Conservation (phyloP, 192 early-diverging fungal species). For the Chytriomyces sp. region DNA sequence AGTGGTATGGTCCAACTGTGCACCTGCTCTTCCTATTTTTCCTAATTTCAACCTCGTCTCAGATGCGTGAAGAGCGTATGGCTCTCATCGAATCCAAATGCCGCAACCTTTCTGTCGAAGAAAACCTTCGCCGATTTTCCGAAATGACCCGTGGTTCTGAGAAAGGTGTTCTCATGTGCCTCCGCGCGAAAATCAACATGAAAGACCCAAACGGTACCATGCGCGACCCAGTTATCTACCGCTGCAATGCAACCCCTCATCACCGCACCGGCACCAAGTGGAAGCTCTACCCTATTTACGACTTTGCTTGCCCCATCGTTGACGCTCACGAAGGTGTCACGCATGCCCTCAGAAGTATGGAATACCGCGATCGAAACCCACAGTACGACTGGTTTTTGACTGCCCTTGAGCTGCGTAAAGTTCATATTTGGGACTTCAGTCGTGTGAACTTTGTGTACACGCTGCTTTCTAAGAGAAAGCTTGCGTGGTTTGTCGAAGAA, state of each 20-base stretch:
- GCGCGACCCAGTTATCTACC: constrained; percentile 96
- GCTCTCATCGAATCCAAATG: constrained; percentile 79
- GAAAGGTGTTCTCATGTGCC: constrained; percentile 76
- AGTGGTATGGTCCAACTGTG: constrained; percentile 45
- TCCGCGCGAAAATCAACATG: constrained; percentile 95
- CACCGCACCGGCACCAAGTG: constrained; percentile 88
- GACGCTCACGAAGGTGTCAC: constrained; percentile 97
- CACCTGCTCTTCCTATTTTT: neutral
- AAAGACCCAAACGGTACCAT: constrained; percentile 87
- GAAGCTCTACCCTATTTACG: constrained; percentile 99
- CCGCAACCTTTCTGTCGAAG: constrained; percentile 85
- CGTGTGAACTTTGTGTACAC: constrained; percentile 98
- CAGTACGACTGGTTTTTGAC: constrained; percentile 97
- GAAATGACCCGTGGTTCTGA: constrained; percentile 87
- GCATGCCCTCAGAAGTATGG: constrained; percentile 95
- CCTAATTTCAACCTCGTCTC: neutral
- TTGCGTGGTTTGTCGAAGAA: constrained; percentile 93
- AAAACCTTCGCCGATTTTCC: constrained; percentile 88
- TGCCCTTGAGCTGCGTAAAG: constrained; percentile 81
- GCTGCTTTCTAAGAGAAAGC: constrained; percentile 96
- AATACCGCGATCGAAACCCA: constrained; percentile 97
- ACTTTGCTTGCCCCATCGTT: constrained; percentile 97
- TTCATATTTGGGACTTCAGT: constrained; percentile 93
- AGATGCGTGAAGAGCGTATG: constrained; percentile 88
- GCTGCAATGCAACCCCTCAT: constrained; percentile 89